Evolutionary conservation across 768 basidiomycete species (phyloP).

Genomic region (Leccinum pellstonianum): DNA sequence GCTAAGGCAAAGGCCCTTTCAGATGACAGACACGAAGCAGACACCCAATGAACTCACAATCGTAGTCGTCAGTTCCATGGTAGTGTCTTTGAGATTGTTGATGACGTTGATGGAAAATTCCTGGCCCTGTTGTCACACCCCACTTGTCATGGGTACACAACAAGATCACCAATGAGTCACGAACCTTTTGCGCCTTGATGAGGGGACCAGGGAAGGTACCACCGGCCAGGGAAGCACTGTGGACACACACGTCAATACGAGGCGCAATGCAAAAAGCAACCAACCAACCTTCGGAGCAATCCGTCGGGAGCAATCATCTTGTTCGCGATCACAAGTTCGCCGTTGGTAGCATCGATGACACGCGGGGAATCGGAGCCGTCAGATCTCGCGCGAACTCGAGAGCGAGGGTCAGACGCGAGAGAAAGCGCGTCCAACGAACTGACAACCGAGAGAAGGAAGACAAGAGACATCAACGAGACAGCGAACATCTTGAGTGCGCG

Average conservation of each 20-base stretch:
- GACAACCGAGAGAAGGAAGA: slow-evolving; percentile 16
- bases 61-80: slow-evolving; percentile 36
- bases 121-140: slow-evolving; percentile 27
- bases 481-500: slow-evolving; percentile 24
- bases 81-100: slow-evolving; percentile 31
- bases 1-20: slow-evolving; percentile 16
- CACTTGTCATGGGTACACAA: not conserved
- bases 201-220: slow-evolving; percentile 50
- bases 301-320: slow-evolving; percentile 50
- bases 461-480: slow-evolving; percentile 9
- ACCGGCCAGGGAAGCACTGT: slow-evolving; percentile 43
- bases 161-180: not conserved
- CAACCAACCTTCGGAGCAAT: slow-evolving; percentile 37
- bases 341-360: slow-evolving; percentile 26
- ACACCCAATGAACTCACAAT: slow-evolving; percentile 30
- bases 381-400: not conserved
- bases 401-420: slow-evolving; percentile 9
- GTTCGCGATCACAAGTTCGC: slow-evolving; percentile 42
- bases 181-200: slow-evolving; percentile 43
- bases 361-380: slow-evolving; percentile 2
- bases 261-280: not conserved
- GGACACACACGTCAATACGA: not conserved
- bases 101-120: slow-evolving; percentile 38
- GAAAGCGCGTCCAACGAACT: slow-evolving; percentile 19
- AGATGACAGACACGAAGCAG: not conserved